Evolutionary conservation across 805 yeast genomes (phyloP).

Genomic region (Tetrapisispora arboricola): DNA sequence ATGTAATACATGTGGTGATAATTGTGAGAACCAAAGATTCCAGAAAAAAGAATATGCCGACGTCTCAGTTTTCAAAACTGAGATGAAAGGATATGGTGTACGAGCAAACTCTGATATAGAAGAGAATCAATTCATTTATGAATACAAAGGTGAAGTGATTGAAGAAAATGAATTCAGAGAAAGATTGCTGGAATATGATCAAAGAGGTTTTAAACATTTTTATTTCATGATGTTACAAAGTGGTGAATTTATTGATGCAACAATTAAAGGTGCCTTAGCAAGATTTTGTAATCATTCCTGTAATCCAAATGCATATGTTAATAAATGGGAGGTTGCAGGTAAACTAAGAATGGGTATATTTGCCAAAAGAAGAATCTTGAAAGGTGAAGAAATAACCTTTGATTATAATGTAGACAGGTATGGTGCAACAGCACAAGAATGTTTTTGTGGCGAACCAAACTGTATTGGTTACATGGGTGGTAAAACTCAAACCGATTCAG

Average conservation of each 20-base stretch:
- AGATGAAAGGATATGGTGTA: slow-evolving; percentile 81
- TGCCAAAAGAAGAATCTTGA: slow-evolving; percentile 58
- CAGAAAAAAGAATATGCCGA: slow-evolving; percentile 65
- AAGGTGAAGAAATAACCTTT: slow-evolving; percentile 81
- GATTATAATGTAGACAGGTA: slow-evolving; percentile 88
- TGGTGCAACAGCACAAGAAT: slow-evolving; percentile 89
- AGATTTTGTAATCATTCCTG: slow-evolving; percentile 94
- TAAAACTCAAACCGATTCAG: slow-evolving; percentile 90
- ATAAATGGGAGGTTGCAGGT: slow-evolving; percentile 93
- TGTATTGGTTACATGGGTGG: slow-evolving; percentile 95
- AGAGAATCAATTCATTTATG: slow-evolving; percentile 69
- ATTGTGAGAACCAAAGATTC: slow-evolving; percentile 82
- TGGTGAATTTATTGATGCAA: slow-evolving; percentile 92
- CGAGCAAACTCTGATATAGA: slow-evolving; percentile 53
- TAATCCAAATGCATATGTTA: slow-evolving; percentile 88
- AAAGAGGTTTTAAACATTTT: slow-evolving; percentile 62
- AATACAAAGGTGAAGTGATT: slow-evolving; percentile 89
- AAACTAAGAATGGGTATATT: slow-evolving; percentile 91
- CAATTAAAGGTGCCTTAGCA: slow-evolving; percentile 77
- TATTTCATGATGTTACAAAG: slow-evolving; percentile 94
- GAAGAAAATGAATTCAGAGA: slow-evolving; percentile 66
- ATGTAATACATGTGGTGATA: slow-evolving; percentile 57
- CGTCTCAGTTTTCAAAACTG: slow-evolving; percentile 77
- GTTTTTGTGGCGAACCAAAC: slow-evolving; percentile 87
- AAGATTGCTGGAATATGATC: slow-evolving; percentile 67